Evolutionary conservation across 148 eudicot genomes (phyloP).

Genomic region (Nepenthes gracilis): DNA sequence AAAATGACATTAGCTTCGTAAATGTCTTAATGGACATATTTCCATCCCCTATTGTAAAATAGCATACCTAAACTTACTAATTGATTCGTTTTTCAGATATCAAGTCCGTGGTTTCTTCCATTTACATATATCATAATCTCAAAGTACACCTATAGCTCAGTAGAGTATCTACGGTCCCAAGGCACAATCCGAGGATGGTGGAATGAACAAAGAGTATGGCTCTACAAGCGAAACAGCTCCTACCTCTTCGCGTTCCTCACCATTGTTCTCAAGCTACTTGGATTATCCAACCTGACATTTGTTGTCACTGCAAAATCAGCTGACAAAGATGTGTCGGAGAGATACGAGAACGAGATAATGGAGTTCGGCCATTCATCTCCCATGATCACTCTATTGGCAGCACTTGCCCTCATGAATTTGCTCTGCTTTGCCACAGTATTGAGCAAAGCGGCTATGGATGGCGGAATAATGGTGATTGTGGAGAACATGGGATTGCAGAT

Average conservation of each 20-base stretch:
- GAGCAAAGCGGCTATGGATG: slow-evolving; percentile 2
- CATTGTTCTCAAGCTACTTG: slow-evolving; percentile 23
- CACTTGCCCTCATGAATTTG: slow-evolving; percentile 49
- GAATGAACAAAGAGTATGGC: slow-evolving; percentile 92
- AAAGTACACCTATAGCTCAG: slow-evolving; percentile 17
- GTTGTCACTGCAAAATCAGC: slow-evolving; percentile 45
- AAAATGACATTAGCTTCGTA: too few species aligned
- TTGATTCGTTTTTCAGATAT: slow-evolving; percentile 22
- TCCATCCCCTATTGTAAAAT: too few species aligned
- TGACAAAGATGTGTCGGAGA: slow-evolving; percentile 25
- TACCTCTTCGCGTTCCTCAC: slow-evolving; percentile 52
- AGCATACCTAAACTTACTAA: too few species aligned
- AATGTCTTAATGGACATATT: too few species aligned
- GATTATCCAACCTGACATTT: slow-evolving; percentile 40
- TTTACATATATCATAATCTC: slow-evolving; percentile 19
- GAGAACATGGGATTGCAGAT: slow-evolving; percentile 36
- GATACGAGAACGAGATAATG: slow-evolving; percentile 60
- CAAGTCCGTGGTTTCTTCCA: slow-evolving; percentile 61
- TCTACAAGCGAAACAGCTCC: slow-evolving; percentile 60
- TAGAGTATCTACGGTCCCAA: slow-evolving; percentile 41
- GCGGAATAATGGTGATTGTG: background rate
- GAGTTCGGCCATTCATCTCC: slow-evolving; percentile 63
- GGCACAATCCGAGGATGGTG: slow-evolving; percentile 73
- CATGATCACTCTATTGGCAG: slow-evolving; percentile 43
- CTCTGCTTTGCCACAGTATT: slow-evolving; percentile 19